Percentiles rank a stretch among this genome's conserved stretches.
Conservation (phyloP, 2,329 filamentous ascomycete species). For the Chaetomium olivaceum region DNA sequence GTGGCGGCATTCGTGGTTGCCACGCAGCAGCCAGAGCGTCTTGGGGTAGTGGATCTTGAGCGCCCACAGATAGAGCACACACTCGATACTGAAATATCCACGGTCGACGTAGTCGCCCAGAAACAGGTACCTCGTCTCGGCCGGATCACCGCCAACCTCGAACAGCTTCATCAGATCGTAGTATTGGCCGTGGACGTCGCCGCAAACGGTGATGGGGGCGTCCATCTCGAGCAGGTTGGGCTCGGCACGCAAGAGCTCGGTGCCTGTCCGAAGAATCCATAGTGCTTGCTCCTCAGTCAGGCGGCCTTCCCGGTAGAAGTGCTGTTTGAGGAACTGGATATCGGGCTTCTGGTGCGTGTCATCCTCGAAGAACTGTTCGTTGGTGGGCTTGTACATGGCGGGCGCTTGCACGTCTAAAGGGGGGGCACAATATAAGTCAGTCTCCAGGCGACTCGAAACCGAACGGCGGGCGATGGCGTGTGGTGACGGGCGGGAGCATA, state of each 20-base stretch:
- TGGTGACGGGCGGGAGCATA: constrained; percentile 46
- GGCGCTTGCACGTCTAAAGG: constrained; percentile 89
- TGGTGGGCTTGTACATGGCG: constrained; percentile 85
- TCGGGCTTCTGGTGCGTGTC: constrained; percentile 85
- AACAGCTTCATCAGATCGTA: constrained; percentile 99
- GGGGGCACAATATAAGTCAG: background rate
- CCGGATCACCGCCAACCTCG: constrained; percentile 93
- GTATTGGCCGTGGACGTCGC: constrained; percentile 98
- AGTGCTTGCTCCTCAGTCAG: constrained; percentile 96
- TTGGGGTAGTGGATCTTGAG: constrained; percentile 99
- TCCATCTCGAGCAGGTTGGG: constrained; percentile 99
- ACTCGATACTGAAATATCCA: constrained; percentile 99
- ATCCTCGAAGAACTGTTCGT: constrained; percentile 92
- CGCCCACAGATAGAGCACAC: constrained; percentile 95
- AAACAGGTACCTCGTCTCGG: constrained; percentile 95
- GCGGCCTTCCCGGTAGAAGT: constrained; percentile 96
- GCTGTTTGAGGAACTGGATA: constrained; percentile 92
- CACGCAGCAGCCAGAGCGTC: constrained; percentile 92
- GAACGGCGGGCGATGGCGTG: constrained; percentile 4
- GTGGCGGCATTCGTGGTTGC: constrained; percentile 98
- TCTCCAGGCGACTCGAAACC: background rate
- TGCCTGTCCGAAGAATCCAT: constrained; percentile 88
- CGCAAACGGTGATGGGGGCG: constrained; percentile 96
- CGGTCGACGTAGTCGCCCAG: constrained; percentile 97
- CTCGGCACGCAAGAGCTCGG: constrained; percentile 83